Percentiles rank a stretch among this genome's conserved stretches.
These are phyloP conservation scores for Cyclotella cryptica DNA, from an alignment of 108 stramenopile species.

Conservation along the genomic window DNA sequence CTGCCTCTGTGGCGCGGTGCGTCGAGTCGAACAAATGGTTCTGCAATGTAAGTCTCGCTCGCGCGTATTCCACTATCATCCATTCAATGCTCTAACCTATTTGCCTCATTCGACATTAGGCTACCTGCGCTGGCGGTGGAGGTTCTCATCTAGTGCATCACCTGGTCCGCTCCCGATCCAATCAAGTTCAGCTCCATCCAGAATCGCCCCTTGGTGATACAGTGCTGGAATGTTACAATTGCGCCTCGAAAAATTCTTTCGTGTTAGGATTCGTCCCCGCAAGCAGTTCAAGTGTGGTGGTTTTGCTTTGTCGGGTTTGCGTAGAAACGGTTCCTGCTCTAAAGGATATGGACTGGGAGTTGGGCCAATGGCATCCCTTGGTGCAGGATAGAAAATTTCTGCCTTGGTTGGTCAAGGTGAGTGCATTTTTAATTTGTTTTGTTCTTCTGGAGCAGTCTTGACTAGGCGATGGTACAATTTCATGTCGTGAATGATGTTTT, in stretches of 20 bases:
- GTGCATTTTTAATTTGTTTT: conserved; percentile 8
- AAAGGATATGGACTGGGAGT: conserved; percentile 98
- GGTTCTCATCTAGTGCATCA: conserved; percentile 97
- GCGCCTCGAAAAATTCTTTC: conserved; percentile 94
- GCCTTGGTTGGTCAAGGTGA: conserved; percentile 91
- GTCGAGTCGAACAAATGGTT: conserved; percentile 98
- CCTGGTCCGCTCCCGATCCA: conserved; percentile 81
- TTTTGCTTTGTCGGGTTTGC: conserved; percentile 96
- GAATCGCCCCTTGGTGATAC: conserved; percentile 94
- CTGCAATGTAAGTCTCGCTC: conserved; percentile 77
- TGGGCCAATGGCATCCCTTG: conserved; percentile 95
- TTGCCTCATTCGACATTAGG: not conserved
- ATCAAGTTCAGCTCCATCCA: conserved; percentile 89
- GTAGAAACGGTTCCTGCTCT: conserved; percentile 92
- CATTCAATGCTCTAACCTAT: not conserved
- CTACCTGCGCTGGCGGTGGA: conserved; percentile 72
- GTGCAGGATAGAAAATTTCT: conserved; percentile 95
- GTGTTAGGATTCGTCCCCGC: conserved; percentile 98
- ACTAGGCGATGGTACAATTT: not conserved
- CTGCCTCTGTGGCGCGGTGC: conserved; percentile 93
- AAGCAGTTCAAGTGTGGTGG: conserved; percentile 84
- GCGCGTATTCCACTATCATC: not conserved
- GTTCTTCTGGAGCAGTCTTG: conserved; percentile 15
- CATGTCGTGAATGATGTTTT: too few relatives aligned
- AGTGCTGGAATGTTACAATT: conserved; percentile 98